Percentiles rank a stretch among this genome's conserved stretches.
Conservation (phyloP, 495 filamentous ascomycete genomes). For the Xylaria grammica region DNA sequence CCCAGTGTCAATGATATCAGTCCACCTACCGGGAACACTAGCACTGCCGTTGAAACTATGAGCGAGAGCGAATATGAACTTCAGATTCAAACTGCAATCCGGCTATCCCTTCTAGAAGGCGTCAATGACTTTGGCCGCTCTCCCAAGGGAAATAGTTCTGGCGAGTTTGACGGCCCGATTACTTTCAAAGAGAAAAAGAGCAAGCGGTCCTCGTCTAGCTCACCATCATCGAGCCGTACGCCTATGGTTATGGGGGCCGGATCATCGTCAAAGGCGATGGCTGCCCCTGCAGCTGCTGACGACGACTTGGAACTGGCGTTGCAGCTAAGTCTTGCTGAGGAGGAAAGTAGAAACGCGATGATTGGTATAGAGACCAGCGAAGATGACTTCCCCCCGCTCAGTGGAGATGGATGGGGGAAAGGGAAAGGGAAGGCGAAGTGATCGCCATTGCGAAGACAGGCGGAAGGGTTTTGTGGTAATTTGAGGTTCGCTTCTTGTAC, state of each 20-base stretch:
- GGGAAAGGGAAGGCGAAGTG: conserved; percentile 54
- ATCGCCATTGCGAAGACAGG: not conserved
- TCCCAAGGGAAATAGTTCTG: conserved; percentile 36
- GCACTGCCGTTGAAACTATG: conserved; percentile 52
- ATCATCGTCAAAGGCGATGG: conserved; percentile 23
- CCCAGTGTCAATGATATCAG: conserved; percentile 51
- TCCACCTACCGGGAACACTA: conserved; percentile 38
- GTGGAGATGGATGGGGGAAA: conserved; percentile 44
- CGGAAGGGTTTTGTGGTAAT: not conserved
- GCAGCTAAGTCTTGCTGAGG: conserved; percentile 82
- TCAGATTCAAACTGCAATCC: conserved; percentile 81
- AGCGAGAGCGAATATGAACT: conserved; percentile 68
- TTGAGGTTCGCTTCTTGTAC: conserved; percentile 17
- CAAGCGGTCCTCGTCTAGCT: conserved; percentile 42
- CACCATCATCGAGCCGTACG: conserved; percentile 45
- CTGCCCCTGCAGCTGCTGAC: conserved; percentile 43
- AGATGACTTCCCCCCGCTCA: conserved; percentile 65
- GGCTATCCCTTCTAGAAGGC: conserved; percentile 71
- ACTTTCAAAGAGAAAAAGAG: conserved; percentile 52
- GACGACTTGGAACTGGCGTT: conserved; percentile 85
- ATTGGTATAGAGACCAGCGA: conserved; percentile 32
- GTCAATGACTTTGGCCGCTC: conserved; percentile 42
- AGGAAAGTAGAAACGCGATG: conserved; percentile 56
- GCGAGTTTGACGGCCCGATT: conserved; percentile 58
- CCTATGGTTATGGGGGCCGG: conserved; percentile 31